phyloP scores from a whole-genome alignment of 768 basidiomycete species.

The Glaciozyma antarctica region DNA sequence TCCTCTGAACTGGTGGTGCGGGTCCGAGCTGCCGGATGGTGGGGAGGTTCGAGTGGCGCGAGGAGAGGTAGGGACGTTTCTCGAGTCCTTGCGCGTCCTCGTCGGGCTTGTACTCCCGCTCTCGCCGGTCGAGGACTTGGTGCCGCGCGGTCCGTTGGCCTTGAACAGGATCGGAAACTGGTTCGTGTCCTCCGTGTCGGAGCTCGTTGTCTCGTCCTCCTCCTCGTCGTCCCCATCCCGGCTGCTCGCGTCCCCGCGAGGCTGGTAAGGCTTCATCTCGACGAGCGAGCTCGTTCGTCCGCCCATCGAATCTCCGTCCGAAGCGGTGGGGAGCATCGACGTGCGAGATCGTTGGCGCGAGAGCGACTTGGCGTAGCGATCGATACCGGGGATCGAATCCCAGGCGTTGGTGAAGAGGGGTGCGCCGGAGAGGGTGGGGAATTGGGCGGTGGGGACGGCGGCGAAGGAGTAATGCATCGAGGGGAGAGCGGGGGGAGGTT shows the following conservation, averaged over 20 bases:
- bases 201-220: slow-evolving; percentile 15
- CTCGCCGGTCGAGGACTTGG: background rate
- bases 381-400: slow-evolving; percentile 72
- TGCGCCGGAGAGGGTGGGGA: background rate
- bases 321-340: background rate
- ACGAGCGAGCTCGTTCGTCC: slow-evolving; percentile 3
- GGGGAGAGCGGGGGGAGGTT: background rate
- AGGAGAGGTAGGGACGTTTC: slow-evolving; percentile 26
- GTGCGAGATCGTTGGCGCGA: slow-evolving; percentile 3
- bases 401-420: slow-evolving; percentile 62
- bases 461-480: background rate
- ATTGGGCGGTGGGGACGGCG: background rate
- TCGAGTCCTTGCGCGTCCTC: slow-evolving; percentile 23
- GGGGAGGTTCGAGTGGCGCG: slow-evolving; percentile 8
- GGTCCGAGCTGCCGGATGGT: background rate
- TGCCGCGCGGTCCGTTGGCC: background rate
- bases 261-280: background rate
- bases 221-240: slow-evolving; percentile 31
- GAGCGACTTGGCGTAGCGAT: slow-evolving; percentile 52
- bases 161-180: slow-evolving; percentile 18
- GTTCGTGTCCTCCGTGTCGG: slow-evolving; percentile 29
- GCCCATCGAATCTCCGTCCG: background rate
- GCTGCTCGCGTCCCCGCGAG: slow-evolving; percentile 13
- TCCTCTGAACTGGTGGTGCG: background rate
- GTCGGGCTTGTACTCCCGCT: slow-evolving; percentile 11